phyloP scores from a whole-genome alignment of 345 rosid genomes.

The Eucalyptus erythrocorys region DNA sequence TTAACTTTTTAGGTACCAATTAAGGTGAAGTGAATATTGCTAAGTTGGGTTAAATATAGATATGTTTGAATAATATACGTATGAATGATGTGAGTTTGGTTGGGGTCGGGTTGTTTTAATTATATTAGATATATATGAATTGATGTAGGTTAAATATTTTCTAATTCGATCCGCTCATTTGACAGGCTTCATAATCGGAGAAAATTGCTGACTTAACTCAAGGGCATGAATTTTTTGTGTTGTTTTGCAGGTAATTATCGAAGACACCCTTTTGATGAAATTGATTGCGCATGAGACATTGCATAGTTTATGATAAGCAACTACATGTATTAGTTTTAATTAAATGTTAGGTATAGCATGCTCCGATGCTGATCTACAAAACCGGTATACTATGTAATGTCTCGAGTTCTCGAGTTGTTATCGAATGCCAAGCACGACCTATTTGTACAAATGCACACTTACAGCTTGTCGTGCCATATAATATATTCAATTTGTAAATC shows the following conservation, averaged over 20 bases:
- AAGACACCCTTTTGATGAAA: too few relatives aligned
- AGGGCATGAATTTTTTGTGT: background rate
- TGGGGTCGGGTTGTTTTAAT: fast-evolving
- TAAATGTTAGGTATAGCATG: too few relatives aligned
- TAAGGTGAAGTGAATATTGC: too few relatives aligned
- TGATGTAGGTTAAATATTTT: background rate
- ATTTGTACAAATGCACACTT: too few relatives aligned
- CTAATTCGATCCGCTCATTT: fast-evolving
- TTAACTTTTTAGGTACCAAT: background rate
- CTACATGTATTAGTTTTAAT: too few relatives aligned
- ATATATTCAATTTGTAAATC: too few relatives aligned
- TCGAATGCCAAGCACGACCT: fast-evolving
- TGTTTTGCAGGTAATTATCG: fast-evolving
- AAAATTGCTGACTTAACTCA: background rate
- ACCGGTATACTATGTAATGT: fast-evolving
- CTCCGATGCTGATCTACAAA: fast-evolving
- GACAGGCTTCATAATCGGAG: fast-evolving
- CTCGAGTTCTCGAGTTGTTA: too few relatives aligned
- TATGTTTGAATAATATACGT: fast-evolving
- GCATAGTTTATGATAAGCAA: background rate
- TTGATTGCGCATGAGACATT: fast-evolving
- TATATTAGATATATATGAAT: too few relatives aligned
- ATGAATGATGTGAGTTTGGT: fast-evolving
- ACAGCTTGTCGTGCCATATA: fast-evolving
- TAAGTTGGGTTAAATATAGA: fast-evolving